These are phyloP conservation scores for Camellia lanceoleosa DNA, from an alignment of 148 eudicot genomes.

Conservation along the genomic window DNA sequence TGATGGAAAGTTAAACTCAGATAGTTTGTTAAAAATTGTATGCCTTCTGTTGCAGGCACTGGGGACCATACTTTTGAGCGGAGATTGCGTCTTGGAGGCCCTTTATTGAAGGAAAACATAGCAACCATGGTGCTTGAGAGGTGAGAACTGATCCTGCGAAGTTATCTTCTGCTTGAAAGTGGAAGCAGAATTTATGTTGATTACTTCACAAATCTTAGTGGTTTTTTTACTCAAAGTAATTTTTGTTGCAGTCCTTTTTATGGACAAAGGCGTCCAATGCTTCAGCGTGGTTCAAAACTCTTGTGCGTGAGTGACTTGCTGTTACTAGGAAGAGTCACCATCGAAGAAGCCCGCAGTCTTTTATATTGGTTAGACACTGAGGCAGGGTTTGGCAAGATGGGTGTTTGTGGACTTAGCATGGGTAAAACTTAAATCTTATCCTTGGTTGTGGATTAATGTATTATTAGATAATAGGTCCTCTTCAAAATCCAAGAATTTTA, in stretches of 20 bases:
- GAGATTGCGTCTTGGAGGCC: conserved; percentile 89
- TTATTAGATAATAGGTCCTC: neutral
- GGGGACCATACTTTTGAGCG: conserved; percentile 98
- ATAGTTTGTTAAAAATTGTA: conserved; percentile 11
- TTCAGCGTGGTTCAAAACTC: conserved; percentile 86
- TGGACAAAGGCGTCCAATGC: conserved; percentile 85
- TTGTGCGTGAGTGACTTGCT: conserved; percentile 92
- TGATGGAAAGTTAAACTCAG: conserved; percentile 12
- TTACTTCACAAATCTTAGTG: neutral
- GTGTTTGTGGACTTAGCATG: conserved; percentile 98
- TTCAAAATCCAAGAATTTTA: neutral
- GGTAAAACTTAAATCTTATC: conserved; percentile 45
- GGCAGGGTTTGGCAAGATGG: conserved; percentile 91
- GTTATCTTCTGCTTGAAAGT: neutral
- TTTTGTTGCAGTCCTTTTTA: conserved; percentile 77
- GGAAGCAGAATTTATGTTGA: neutral
- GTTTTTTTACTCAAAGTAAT: neutral
- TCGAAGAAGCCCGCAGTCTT: conserved; percentile 93
- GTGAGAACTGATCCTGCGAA: conserved; percentile 32
- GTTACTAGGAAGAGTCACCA: conserved; percentile 84
- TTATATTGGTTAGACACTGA: conserved; percentile 76
- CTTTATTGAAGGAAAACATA: conserved; percentile 85
- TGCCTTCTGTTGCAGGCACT: conserved; percentile 56
- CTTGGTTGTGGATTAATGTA: neutral
- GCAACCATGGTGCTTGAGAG: conserved; percentile 99